phyloP scores from a whole-genome alignment of 2,329 filamentous ascomycete genomes.

The Aspergillus quadricinctus region DNA sequence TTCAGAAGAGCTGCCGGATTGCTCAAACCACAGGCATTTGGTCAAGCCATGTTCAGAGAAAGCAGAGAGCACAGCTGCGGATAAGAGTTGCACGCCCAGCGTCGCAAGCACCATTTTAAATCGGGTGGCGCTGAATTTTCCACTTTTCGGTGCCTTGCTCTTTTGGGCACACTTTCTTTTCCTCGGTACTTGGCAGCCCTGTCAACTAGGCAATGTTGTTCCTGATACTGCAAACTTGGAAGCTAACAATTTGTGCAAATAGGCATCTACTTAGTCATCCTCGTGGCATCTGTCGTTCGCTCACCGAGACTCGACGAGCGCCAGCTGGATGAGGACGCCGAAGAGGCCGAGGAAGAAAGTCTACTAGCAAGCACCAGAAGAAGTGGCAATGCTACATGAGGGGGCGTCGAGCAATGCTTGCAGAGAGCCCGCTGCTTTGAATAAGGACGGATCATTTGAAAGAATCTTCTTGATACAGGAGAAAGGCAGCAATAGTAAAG shows the following conservation, averaged over 20 bases:
- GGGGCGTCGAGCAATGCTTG: constrained; percentile 61
- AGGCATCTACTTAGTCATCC: constrained; percentile 73
- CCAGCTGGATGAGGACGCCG: constrained; percentile 81
- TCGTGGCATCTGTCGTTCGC: constrained; percentile 73
- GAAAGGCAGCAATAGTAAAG: no score
- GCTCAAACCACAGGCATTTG: constrained; percentile 60
- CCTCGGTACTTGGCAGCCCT: constrained; percentile 50
- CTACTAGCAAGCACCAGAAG: constrained; percentile 77
- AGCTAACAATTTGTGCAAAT: not conserved
- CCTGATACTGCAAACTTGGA: not conserved
- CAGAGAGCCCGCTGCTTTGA: not conserved
- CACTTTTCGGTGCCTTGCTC: constrained; percentile 85
- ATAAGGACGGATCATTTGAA: not conserved
- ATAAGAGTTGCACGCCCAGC: constrained; percentile 81
- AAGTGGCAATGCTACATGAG: constrained; percentile 83
- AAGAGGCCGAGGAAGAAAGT: constrained; percentile 90
- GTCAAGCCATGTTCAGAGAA: constrained; percentile 80
- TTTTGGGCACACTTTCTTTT: constrained; percentile 98
- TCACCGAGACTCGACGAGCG: constrained; percentile 72
- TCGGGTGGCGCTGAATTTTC: constrained; percentile 86
- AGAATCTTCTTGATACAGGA: not conserved
- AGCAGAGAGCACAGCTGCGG: constrained; percentile 64
- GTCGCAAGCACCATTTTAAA: constrained; percentile 92
- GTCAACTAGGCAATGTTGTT: not conserved
- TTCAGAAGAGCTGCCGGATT: constrained; percentile 68